Evolutionary conservation across 208 protist genomes (phyloP), one percentile per base, ranked within the genome.

Genomic region (Acanthamoeba quina): DNA sequence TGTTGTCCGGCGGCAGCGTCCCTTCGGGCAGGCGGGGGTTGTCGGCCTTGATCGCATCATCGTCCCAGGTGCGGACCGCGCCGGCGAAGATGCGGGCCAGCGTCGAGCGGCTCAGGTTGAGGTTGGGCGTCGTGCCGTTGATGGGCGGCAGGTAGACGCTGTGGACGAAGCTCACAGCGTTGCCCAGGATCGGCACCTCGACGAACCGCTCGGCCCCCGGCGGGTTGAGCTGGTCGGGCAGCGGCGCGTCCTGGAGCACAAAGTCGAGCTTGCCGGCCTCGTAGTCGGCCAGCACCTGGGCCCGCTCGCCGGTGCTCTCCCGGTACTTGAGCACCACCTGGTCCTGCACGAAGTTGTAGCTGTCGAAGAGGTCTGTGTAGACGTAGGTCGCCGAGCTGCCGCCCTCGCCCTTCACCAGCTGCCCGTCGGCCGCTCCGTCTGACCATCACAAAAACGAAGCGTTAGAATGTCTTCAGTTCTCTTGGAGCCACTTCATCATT

Each of bases 271-370:
- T 74, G 5, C 66, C 26, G 21, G 66, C 66, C 19, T 13, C 29
- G 66, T 74, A 74, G 66, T 74, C 31, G 13, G 9, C 31, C 29
- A 74, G 66, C 29, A 74, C 66, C 10, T 11, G 19, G 31, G 66
- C n/a, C 2, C 9, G 66, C 10, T 60, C 19, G 31, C n/a, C 66
- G 24, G 60, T 29, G 26, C n/a, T 74, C 66, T 74, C 66, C 31
- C 26, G 11, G 66, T 74, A 74, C 29, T n/a, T 41, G 66, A 74
- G 31, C 29, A 37, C 24, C 19, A 74, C 66, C 66, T 74, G 66
- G 66, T 74, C 66, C n/a, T 74, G 66, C 31, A 37, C 66, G n/a
- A 74, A 74, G 29, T 74, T n/a, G 31, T 74, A 74, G 66, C 31
- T 74, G 66, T n/a, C 31, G 66, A 74, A 74, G 66, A 74, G 66